phyloP scores from a whole-genome alignment of 2,329 filamentous ascomycete species.

The Aspergillus persii region DNA sequence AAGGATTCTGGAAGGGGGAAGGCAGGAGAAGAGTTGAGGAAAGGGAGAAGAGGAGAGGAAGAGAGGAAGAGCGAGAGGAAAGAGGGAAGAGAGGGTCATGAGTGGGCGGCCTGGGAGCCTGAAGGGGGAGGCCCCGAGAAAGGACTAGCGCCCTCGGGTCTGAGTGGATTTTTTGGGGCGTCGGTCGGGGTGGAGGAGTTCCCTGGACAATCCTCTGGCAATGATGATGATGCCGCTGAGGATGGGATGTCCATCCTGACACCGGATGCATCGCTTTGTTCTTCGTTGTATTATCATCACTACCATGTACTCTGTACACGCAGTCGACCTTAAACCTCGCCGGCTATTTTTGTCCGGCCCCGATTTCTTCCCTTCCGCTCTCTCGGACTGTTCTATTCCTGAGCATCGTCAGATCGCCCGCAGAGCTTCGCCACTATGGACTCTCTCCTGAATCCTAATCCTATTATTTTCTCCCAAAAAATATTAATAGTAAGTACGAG shows the following conservation, averaged over 20 bases:
- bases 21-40: slow-evolving; percentile 7
- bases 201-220: neutral
- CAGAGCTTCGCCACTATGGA: neutral
- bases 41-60: slow-evolving; percentile 8
- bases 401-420: neutral
- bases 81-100: slow-evolving; percentile 3
- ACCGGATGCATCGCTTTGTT: too few species aligned
- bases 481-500: neutral
- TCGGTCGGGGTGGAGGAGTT: neutral
- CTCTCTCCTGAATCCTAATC: neutral
- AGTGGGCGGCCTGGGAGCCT: slow-evolving; percentile 14
- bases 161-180: neutral
- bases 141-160: slow-evolving; percentile 10
- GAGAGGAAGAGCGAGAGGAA: slow-evolving; percentile 4
- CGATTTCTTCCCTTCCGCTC: neutral
- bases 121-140: slow-evolving; percentile 10
- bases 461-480: neutral
- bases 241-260: too few species aligned
- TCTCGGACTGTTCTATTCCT: neutral
- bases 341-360: neutral
- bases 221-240: neutral
- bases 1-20: slow-evolving; percentile 4
- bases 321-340: neutral
- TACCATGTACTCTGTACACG: neutral
- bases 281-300: neutral